Conservation (phyloP, 192 early-diverging fungal genomes). For the Linnemannia exigua region DNA sequence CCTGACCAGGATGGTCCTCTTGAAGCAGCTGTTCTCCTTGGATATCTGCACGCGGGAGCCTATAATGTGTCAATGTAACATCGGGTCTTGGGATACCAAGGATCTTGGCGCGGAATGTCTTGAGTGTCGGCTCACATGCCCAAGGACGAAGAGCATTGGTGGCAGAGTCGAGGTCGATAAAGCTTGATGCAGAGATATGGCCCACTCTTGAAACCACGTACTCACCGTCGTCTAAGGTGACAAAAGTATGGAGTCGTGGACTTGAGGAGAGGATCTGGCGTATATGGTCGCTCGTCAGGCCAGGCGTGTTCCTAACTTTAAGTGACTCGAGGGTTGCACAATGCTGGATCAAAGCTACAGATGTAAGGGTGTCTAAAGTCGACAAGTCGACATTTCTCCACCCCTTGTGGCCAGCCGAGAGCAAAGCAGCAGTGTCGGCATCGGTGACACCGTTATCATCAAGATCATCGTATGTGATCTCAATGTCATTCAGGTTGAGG, state of each 20-base stretch:
- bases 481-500: background rate
- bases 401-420: background rate
- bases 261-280: conserved; percentile 1
- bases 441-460: background rate
- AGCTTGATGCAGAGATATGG: background rate
- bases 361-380: background rate
- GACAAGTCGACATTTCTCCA: background rate
- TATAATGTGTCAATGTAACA: background rate
- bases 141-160: background rate
- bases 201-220: background rate
- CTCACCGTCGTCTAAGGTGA: background rate
- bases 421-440: background rate
- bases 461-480: background rate
- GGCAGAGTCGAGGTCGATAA: conserved; percentile 2
- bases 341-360: background rate
- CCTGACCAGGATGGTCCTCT: background rate
- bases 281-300: background rate
- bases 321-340: background rate
- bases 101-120: conserved; percentile 5
- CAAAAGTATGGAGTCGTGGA: background rate
- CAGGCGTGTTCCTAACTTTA: background rate
- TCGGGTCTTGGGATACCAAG: conserved; percentile 6
- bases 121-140: conserved; percentile 5
- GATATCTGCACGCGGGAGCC: background rate
- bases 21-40: background rate